These are phyloP conservation scores for Tuber borchii DNA, from an alignment of 495 filamentous ascomycete genomes.

Conservation along the genomic window DNA sequence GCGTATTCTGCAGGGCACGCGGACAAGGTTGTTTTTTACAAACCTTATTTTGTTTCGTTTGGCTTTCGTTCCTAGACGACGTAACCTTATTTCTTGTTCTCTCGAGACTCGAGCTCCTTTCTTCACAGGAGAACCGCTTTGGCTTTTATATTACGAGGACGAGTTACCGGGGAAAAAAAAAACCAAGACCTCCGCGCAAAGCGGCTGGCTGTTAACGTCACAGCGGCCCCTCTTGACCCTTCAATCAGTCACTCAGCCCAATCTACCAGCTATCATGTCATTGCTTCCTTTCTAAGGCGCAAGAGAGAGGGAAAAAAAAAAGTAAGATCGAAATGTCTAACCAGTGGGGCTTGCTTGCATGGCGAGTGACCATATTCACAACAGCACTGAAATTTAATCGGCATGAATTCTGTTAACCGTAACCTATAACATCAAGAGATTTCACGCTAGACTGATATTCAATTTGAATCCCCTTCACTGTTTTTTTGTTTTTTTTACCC, in stretches of 20 bases:
- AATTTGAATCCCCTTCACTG: neutral
- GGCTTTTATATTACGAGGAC: conserved; percentile 1
- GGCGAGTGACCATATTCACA: neutral
- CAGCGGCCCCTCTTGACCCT: neutral
- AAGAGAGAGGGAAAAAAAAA: neutral
- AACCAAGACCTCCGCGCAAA: neutral
- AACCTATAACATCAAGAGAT: neutral
- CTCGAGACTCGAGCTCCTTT: neutral
- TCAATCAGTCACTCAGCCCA: neutral
- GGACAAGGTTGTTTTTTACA: neutral
- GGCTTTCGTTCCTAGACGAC: neutral
- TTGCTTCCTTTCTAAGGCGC: neutral
- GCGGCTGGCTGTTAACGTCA: neutral
- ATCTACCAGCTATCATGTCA: neutral
- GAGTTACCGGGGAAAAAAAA: neutral
- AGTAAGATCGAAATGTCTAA: neutral
- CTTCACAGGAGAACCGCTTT: neutral
- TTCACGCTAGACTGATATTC: neutral
- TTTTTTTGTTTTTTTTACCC: neutral
- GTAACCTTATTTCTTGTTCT: neutral
- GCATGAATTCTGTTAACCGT: neutral
- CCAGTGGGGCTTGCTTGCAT: neutral
- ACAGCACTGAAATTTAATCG: neutral
- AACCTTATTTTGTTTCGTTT: neutral
- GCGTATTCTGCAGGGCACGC: neutral